phyloP scores from a whole-genome alignment of 2,329 filamentous ascomycete genomes.

The Venturia effusa region DNA sequence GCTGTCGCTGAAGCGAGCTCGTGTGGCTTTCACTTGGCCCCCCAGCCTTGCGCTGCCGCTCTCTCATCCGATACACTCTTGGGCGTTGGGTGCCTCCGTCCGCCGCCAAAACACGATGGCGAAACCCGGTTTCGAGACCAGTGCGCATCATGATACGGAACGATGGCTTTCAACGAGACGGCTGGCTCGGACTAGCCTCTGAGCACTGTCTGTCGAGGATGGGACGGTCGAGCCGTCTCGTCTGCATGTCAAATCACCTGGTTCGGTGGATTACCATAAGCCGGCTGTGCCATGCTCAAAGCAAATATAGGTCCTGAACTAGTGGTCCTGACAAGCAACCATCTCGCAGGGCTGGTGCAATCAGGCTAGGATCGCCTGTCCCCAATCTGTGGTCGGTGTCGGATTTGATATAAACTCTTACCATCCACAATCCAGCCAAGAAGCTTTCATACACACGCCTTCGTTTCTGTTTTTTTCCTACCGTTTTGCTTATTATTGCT shows the following conservation, averaged over 20 bases:
- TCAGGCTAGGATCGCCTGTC: conserved; percentile 5
- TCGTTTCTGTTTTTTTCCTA: conserved; percentile 1
- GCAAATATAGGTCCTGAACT: conserved; percentile 10
- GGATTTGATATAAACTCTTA: conserved; percentile 7
- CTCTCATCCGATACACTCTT: not conserved
- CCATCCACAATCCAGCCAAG: conserved; percentile 10
- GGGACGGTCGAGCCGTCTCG: conserved; percentile 3
- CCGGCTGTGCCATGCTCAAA: conserved; percentile 9
- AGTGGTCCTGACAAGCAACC: conserved; percentile 6
- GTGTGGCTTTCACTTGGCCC: not conserved
- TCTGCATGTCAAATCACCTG: conserved; percentile 8
- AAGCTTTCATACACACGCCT: not conserved
- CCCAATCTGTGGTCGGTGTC: not conserved
- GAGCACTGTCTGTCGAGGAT: not conserved
- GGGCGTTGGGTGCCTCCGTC: not conserved
- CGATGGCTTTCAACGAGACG: not conserved
- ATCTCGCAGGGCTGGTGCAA: conserved; percentile 2
- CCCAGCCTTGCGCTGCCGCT: not conserved
- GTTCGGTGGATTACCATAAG: not conserved
- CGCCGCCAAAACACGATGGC: conserved; percentile 6
- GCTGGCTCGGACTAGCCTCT: conserved; percentile 3
- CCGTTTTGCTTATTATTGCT: not conserved
- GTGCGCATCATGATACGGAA: conserved; percentile 7
- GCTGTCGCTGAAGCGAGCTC: not conserved
- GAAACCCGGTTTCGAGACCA: not conserved